Evolutionary conservation across 1,284 basidiomycete genomes (phyloP).

Genomic region (Agroathelia rolfsii): DNA sequence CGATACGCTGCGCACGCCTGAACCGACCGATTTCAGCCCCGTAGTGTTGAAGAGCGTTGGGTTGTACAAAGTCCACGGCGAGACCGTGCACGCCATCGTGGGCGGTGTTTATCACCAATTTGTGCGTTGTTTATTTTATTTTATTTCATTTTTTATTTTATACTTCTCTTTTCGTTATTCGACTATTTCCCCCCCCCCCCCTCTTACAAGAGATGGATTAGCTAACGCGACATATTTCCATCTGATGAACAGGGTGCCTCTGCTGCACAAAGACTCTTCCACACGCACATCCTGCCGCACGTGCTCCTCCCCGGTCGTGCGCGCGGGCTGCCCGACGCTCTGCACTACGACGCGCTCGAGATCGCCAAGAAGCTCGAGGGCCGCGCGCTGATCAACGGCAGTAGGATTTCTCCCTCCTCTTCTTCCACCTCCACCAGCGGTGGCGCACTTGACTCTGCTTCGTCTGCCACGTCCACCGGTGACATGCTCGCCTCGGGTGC

Average conservation of each 20-base stretch:
- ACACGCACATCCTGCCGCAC: conserved; percentile 53
- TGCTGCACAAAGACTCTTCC: conserved; percentile 55
- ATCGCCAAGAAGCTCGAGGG: too few relatives aligned
- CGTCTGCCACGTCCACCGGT: too few relatives aligned
- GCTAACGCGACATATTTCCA: conserved; percentile 1
- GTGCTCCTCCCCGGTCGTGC: conserved; percentile 33
- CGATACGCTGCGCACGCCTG: conserved; percentile 11
- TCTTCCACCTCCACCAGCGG: too few relatives aligned
- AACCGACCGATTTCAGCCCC: conserved; percentile 9
- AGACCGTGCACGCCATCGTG: conserved; percentile 64
- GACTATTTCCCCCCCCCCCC: conserved; percentile 2
- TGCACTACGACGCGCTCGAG: conserved; percentile 36
- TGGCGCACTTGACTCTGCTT: too few relatives aligned
- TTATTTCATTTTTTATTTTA: not conserved
- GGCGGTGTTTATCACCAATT: conserved; percentile 73
- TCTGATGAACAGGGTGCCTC: conserved; percentile 39
- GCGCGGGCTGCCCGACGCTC: conserved; percentile 40
- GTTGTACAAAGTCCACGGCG: conserved; percentile 68
- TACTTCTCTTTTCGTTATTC: conserved; percentile 4
- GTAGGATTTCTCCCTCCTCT: too few relatives aligned
- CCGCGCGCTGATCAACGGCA: too few relatives aligned
- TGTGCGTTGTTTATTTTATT: conserved; percentile 43
- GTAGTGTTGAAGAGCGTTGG: conserved; percentile 41
- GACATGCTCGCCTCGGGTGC: too few relatives aligned
- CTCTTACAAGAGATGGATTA: not conserved